Percentiles rank a stretch among this genome's conserved stretches.
Conservation (phyloP, 1,284 basidiomycete genomes). For the Austropuccinia psidii region DNA sequence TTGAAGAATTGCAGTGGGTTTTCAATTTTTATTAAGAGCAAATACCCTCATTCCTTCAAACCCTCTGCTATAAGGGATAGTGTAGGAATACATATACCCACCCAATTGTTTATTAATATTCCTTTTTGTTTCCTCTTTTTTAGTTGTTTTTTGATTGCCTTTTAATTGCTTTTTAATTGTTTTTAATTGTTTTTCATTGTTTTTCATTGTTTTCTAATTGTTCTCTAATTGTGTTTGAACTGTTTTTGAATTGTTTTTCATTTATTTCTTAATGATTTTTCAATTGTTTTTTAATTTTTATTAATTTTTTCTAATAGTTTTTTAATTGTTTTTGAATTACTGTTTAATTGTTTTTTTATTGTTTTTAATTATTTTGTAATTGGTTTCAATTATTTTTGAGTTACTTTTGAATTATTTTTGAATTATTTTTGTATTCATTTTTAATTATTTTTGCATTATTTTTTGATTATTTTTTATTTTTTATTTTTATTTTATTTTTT, state of each 20-base stretch:
- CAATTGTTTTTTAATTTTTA: background rate
- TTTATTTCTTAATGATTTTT: background rate
- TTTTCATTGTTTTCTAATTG: background rate
- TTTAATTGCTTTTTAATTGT: background rate
- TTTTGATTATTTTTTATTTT: background rate
- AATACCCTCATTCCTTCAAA: no score
- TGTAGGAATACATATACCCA: no score
- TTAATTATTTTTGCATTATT: background rate
- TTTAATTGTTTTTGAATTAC: background rate
- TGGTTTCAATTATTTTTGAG: background rate
- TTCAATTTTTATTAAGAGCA: no score
- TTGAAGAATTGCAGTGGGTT: no score
- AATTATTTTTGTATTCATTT: background rate
- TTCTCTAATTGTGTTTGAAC: background rate
- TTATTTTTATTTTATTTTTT: background rate
- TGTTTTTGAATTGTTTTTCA: background rate
- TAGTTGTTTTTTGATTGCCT: background rate
- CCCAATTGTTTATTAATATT: background rate
- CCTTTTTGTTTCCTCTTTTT: background rate
- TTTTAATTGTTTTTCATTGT: background rate
- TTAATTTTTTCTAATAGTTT: background rate
- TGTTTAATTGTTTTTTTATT: background rate
- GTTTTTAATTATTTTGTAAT: background rate
- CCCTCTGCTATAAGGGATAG: no score
- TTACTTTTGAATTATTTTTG: background rate